Evolutionary conservation across 495 filamentous ascomycete genomes (phyloP), one percentile per base, ranked within the genome.

Genomic region (Podospora australis): DNA sequence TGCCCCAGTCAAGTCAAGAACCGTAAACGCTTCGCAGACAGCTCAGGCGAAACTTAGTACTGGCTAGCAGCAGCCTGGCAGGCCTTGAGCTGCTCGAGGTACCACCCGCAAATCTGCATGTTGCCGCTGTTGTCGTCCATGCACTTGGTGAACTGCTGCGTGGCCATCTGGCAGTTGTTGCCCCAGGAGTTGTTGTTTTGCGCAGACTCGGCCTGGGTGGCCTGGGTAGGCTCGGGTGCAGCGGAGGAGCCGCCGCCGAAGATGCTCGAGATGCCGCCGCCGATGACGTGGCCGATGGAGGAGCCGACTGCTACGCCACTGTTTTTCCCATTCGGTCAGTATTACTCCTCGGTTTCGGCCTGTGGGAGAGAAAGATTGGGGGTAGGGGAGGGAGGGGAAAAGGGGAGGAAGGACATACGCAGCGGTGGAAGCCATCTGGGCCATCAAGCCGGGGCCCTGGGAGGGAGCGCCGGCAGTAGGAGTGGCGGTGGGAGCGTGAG

Each of bases 71-170:
- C 88, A 58, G 76, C 71, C 78, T 97, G 91, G 78, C 91, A 97
- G 43, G 44, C 44, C 44, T 50, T 43, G 66, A 98, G 74, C 79
- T 98, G 92, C 68, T 97, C 91, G 58, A 98, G 69, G 66, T 98
- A 98, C 92, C 92, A 98, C 53, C 83, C 82, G 72, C 92, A 98
- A 59, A 95, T 95, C 66, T 86, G 83, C 84, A 97, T 82, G 67
- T 92, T 85, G 48, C 94, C 94, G 59, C 80, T 68, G 67, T 98
- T 84, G 57, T 98, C 84, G 63, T 96, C 89, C 80, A 98, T 81
- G 78, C 92, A 98, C 70, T 84, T 82, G 53, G 88, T 88, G 80
- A 98, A 96, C 69, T 77, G 77, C 67, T 80, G 82, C 22, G 88
- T 84, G 56, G 94, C 90, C 11, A 72, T 77, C 46, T 81, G 79